Evolutionary conservation across 306 rosid species (phyloP), one percentile per base, ranked within the genome.

Genomic region (Albizia julibrissin): DNA sequence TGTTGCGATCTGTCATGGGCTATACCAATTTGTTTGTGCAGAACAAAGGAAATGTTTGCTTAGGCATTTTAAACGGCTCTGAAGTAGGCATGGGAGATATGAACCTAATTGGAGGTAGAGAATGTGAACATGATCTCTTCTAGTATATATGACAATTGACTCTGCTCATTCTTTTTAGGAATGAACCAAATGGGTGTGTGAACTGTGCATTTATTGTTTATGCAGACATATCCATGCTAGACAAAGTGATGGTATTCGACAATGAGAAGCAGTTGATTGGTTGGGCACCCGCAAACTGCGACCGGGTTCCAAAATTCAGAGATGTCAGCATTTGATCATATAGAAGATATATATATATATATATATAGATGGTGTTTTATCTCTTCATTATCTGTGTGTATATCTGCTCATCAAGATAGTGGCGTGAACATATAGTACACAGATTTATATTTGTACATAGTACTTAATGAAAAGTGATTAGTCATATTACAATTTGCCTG

Each of bases 21-120:
- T 37, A 40, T 42, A 69, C 18, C 33, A 59, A 75, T 64, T 46
- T 26, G 74, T 75, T 75, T 66, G 15, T 87, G 44, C 52, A 91
- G 97, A 83, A 85, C 82, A 89, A 79, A 80, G 97, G 98, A 87
- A 93, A 91, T 84, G 94, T 87, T 84, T 95, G 98, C 93, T 88
- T 95, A 87, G 99, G 98, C 43, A 93, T 95, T 86, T 91, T 95
- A 39, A 82, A 93, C 56, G 99, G 98, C 40, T 18, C 90, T 61
- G 97, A 91, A 86, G 90, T 85, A 27, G 97, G 97, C 37, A 83
- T 90, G 85, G 86, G 86, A 13, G 88, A 84, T 79, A 39, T 82
- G 44, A 91, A 93, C 82, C 85, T 94, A 76, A 80, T 94, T 16
- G 97, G 98, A 87, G 98, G 98, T 92, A 88, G 43, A 76, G 19